phyloP scores from a whole-genome alignment of 2,329 filamentous ascomycete genomes.

The Colletotrichum shisoi region DNA sequence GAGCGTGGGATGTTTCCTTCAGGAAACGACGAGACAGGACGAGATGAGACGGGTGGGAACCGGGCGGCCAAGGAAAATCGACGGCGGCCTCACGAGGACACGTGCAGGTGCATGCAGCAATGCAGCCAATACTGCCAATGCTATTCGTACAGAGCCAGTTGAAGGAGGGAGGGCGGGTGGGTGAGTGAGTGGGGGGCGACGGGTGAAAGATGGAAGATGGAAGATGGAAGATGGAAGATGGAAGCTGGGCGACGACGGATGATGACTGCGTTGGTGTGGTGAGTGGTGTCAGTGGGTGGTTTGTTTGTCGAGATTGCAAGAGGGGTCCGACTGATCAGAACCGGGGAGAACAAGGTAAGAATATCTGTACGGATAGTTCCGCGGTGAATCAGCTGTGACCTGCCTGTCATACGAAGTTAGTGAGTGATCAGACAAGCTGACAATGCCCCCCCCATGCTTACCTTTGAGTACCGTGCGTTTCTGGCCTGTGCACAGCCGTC shows the following conservation, averaged over 20 bases:
- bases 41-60: constrained; percentile 21
- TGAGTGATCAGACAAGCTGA: no score
- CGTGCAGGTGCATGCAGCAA: neutral
- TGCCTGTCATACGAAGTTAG: constrained; percentile 20
- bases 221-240: no score
- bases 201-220: no score
- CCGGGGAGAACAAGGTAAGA: constrained; percentile 6
- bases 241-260: constrained; percentile 2
- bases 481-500: no score
- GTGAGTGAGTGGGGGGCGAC: neutral
- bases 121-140: neutral
- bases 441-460: no score
- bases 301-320: neutral
- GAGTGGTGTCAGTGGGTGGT: constrained; percentile 6
- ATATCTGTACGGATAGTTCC: no score
- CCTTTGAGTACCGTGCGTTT: no score
- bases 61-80: constrained; percentile 27
- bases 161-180: constrained; percentile 3
- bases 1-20: neutral
- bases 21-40: constrained; percentile 20
- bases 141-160: neutral
- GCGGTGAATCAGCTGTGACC: constrained; percentile 38
- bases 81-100: constrained; percentile 35
- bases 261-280: neutral
- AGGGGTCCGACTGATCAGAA: constrained; percentile 3